Base-by-base conservation (phyloP, 1,284 basidiomycete species). In the Sporisorium reilianum region DNA sequence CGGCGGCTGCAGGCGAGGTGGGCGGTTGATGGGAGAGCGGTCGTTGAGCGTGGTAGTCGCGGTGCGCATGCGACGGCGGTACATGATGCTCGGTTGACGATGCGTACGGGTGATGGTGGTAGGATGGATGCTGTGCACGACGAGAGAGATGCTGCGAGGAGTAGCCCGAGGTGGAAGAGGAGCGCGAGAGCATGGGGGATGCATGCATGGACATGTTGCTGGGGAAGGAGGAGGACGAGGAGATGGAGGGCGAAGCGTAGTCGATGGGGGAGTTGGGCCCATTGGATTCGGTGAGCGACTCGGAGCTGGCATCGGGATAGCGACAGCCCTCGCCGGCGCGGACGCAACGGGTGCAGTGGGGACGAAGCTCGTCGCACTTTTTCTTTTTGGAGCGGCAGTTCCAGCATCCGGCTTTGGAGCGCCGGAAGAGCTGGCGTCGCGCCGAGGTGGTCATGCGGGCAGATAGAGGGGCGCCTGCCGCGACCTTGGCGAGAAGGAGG, bases 311-410 rank as follows among this genome's bases (percentile, higher is more conserved):
- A 26, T 73, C 64, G 2, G 73, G 73, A 56, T 75, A 75, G 49
- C 67, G 67, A 63, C 73, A 75, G 54, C 45, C 44, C 11, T 71
- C 67, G 8, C 66, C 64, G 26, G 64, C 64, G 23, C 67, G 62
- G 26, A 64, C 54, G 48, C 73, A 75, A 40, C 73, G 48, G 41
- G 73, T 67, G 52, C 73, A 75, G 23, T 67, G 54, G 26, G 73
- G 73, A 34, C 67, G 63, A 32, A 54, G 48, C 46, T 75, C 73
- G 67, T 75, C 73, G 52, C 73, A 75, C 52, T 75, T 75, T 40
- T 75, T 75, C 67, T 75, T 75, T 42, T 75, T 70, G 28, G 67
- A 64, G 14, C 73, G 73, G 36, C 73, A 75, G 34, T 70, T 75
- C 67, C 60, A 64, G 61, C 73, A 75, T 36, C 73, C 73, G 18